Conservation (phyloP, 352 stramenopile species). For the Globisporangium viniferum region DNA sequence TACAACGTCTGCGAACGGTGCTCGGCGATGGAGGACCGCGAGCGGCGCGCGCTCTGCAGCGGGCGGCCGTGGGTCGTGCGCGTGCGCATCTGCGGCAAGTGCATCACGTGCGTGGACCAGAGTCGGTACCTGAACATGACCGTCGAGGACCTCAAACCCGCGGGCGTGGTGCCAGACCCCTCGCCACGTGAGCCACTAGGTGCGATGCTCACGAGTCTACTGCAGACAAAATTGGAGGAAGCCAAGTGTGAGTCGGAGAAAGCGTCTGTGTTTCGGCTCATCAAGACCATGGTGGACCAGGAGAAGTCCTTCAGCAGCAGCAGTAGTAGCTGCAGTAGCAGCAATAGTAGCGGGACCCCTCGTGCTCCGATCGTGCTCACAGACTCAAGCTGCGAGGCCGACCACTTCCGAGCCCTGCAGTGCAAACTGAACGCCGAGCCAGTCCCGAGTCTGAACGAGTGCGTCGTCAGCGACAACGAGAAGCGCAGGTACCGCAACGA, state of each 20-base stretch:
- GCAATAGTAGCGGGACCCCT: not conserved
- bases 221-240: not conserved
- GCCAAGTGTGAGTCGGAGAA: not conserved
- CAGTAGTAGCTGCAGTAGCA: not conserved
- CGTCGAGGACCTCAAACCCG: not conserved
- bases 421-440: not conserved
- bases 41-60: not conserved
- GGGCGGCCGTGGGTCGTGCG: not conserved
- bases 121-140: not conserved
- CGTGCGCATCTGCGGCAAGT: not conserved
- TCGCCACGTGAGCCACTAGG: not conserved
- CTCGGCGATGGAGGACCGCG: not conserved
- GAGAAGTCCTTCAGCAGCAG: not conserved
- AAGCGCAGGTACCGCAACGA: constrained; percentile 1
- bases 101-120: not conserved
- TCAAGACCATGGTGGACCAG: not conserved
- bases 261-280: not conserved
- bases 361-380: not conserved
- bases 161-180: not conserved
- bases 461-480: not conserved
- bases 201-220: not conserved
- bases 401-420: not conserved
- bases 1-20: not conserved
- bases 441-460: not conserved
- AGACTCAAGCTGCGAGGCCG: not conserved